Conservation (phyloP, 371 early-diverging fungal species). For the Mortierella sp. region DNA sequence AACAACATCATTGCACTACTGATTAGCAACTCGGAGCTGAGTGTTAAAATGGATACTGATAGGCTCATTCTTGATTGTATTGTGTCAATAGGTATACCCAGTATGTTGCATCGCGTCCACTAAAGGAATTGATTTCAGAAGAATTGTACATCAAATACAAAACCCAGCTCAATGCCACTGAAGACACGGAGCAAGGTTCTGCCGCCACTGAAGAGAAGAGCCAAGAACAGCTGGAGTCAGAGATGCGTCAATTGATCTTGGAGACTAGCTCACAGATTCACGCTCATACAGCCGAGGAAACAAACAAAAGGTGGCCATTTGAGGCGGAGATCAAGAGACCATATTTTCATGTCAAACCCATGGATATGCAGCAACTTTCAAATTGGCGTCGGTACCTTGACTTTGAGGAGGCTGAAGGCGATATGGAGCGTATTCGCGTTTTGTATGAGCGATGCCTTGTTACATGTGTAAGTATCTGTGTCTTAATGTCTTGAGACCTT, state of each 20-base stretch:
- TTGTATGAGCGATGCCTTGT: slow-evolving; percentile 82
- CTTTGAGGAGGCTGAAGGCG: slow-evolving; percentile 72
- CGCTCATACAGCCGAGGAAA: slow-evolving; percentile 70
- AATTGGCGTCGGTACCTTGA: slow-evolving; percentile 80
- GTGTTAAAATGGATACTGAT: neutral
- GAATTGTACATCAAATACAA: slow-evolving; percentile 60
- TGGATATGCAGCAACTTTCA: slow-evolving; percentile 72
- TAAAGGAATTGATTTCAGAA: slow-evolving; percentile 62
- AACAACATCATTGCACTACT: neutral
- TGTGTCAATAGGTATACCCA: slow-evolving; percentile 61
- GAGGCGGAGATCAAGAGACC: slow-evolving; percentile 76
- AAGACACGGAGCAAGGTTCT: slow-evolving; percentile 5
- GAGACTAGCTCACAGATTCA: slow-evolving; percentile 64
- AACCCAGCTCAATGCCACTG: slow-evolving; percentile 34
- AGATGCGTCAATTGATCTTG: slow-evolving; percentile 67
- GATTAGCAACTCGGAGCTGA: neutral
- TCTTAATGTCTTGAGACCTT: neutral
- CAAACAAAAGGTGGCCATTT: slow-evolving; percentile 65
- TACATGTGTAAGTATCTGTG: slow-evolving; percentile 65
- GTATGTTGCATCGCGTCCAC: slow-evolving; percentile 61
- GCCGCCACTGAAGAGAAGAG: slow-evolving; percentile 30
- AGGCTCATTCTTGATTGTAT: neutral
- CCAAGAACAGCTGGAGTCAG: slow-evolving; percentile 62
- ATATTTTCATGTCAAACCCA: slow-evolving; percentile 82
- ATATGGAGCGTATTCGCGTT: slow-evolving; percentile 64